These are phyloP conservation scores for Penicillium frequentans DNA, from an alignment of 2,329 filamentous ascomycete genomes.

Conservation along the genomic window DNA sequence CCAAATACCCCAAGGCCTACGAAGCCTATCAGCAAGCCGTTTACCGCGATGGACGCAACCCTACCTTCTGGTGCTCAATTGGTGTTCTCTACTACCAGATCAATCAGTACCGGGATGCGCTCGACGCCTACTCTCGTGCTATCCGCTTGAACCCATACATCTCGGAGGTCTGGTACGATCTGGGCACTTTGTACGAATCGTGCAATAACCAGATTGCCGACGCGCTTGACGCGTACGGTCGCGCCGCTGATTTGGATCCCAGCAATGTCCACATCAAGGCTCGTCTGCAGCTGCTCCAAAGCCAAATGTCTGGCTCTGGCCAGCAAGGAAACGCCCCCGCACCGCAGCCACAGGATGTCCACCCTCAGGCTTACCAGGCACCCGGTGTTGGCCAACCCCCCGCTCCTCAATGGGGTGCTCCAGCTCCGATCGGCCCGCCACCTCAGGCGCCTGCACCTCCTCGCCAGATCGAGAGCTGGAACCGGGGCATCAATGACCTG, in stretches of 20 bases:
- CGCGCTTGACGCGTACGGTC: slow-evolving; percentile 91
- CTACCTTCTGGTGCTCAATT: slow-evolving; percentile 99
- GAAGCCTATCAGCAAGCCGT: slow-evolving; percentile 98
- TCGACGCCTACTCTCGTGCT: slow-evolving; percentile 95
- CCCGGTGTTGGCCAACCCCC: slow-evolving; percentile 79
- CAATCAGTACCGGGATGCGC: slow-evolving; percentile 96
- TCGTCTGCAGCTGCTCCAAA: slow-evolving; percentile 83
- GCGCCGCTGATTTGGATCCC: slow-evolving; percentile 91
- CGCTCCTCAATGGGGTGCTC: slow-evolving; percentile 85
- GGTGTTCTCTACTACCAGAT: slow-evolving; percentile 99
- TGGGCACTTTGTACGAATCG: slow-evolving; percentile 94
- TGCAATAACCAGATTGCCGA: slow-evolving; percentile 99
- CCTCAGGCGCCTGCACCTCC: slow-evolving; percentile 65
- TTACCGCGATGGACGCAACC: slow-evolving; percentile 94
- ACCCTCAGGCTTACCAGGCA: slow-evolving; percentile 89
- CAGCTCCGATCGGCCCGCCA: slow-evolving; percentile 52
- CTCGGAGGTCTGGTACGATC: slow-evolving; percentile 98
- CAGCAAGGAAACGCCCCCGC: slow-evolving; percentile 75
- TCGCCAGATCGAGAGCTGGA: slow-evolving; percentile 61
- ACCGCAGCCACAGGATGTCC: slow-evolving; percentile 81
- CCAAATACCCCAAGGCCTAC: slow-evolving; percentile 98
- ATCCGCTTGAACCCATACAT: slow-evolving; percentile 98
- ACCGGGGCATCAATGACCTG: slow-evolving; percentile 73
- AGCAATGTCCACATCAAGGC: slow-evolving; percentile 95
- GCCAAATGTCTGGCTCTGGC: slow-evolving; percentile 66